Base-by-base conservation (phyloP, 116 monocot genomes). In the Cymodocea nodosa region DNA sequence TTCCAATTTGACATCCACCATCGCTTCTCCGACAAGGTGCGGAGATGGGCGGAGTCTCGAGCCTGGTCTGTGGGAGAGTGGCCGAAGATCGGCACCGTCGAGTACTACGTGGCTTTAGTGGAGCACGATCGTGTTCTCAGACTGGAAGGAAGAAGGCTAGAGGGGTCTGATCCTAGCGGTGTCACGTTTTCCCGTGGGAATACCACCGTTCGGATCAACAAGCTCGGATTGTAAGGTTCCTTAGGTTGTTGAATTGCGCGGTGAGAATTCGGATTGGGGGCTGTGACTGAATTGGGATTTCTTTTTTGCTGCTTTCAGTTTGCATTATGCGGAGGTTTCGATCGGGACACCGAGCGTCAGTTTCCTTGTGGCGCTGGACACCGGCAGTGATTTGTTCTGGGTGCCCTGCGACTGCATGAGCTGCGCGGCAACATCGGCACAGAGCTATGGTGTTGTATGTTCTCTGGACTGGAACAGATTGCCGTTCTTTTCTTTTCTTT, bases 321-420 rank as follows among this genome's bases (percentile, higher is more conserved):
- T 93, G 83, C 81, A 88, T 59, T 93, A 93, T 36, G 81, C 89
- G 55, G 6, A 72, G 65, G 89, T 93, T 15, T 54, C 81, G 23
- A 50, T 88, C 58, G 93, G 93, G 52, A 93, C 83, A 35, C 93
- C 93, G 16, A 82, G 75, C 12, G 66, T 71, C 62, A 74, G 74
- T 53, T 93, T 88, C 70, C 48, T 93, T 73, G 85, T 93, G 74
- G 93, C 93, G 24, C 64, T 93, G 72, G 92, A 92, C 20, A 92
- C 92, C 0, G 92, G 92, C 25, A 92, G 92, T 56, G 78, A 92
- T 66, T 75, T 92, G 52, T 87, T 85, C 60, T 92, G 92, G 92
- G 69, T 87, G 64, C 92, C 92, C 19, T 87, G 92, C 54, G 83
- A 93, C 35, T 93, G 93, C 63, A 59, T 15, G 55, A 78, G 78